Percentiles rank a stretch among this genome's conserved stretches.
These are phyloP conservation scores for Pseudocercospora cruenta DNA, from an alignment of 2,329 filamentous ascomycete species.

Conservation along the genomic window DNA sequence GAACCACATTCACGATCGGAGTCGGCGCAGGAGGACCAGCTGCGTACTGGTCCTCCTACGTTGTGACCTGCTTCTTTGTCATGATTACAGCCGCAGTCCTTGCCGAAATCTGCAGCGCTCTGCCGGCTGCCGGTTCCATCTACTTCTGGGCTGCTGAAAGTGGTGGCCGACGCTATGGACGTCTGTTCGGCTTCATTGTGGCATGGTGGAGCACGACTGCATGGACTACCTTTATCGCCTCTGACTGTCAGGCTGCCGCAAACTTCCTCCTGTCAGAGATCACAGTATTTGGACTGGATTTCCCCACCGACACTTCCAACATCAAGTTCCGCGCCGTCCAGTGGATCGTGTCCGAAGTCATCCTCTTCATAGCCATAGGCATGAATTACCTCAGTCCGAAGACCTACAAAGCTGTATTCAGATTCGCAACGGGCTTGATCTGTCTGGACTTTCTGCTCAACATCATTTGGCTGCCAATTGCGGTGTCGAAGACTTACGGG, in stretches of 20 bases:
- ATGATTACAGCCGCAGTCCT: slow-evolving; percentile 65
- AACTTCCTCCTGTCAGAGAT: slow-evolving; percentile 54
- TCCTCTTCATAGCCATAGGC: slow-evolving; percentile 46
- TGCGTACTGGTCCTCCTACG: slow-evolving; percentile 66
- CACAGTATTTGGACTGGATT: slow-evolving; percentile 60
- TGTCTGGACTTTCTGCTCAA: slow-evolving; percentile 63
- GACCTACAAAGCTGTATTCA: slow-evolving; percentile 55
- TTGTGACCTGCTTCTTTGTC: slow-evolving; percentile 63
- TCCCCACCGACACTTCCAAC: slow-evolving; percentile 56
- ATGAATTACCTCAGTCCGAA: slow-evolving; percentile 46
- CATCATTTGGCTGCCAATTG: slow-evolving; percentile 64
- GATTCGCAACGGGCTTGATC: slow-evolving; percentile 55
- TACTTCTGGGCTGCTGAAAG: slow-evolving; percentile 66
- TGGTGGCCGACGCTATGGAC: slow-evolving; percentile 59
- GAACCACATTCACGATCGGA: slow-evolving; percentile 65
- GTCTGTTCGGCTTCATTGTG: slow-evolving; percentile 63
- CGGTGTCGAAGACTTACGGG: slow-evolving; percentile 58
- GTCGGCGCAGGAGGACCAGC: slow-evolving; percentile 64
- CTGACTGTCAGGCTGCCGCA: slow-evolving; percentile 42
- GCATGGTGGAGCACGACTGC: slow-evolving; percentile 67
- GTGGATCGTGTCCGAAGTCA: slow-evolving; percentile 59
- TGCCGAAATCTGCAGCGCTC: slow-evolving; percentile 63
- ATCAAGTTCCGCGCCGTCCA: slow-evolving; percentile 64
- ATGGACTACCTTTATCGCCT: slow-evolving; percentile 57
- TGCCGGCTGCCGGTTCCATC: slow-evolving; percentile 62